phyloP scores from a whole-genome alignment of 2,329 filamentous ascomycete genomes.

The Ophiobolus disseminans region DNA sequence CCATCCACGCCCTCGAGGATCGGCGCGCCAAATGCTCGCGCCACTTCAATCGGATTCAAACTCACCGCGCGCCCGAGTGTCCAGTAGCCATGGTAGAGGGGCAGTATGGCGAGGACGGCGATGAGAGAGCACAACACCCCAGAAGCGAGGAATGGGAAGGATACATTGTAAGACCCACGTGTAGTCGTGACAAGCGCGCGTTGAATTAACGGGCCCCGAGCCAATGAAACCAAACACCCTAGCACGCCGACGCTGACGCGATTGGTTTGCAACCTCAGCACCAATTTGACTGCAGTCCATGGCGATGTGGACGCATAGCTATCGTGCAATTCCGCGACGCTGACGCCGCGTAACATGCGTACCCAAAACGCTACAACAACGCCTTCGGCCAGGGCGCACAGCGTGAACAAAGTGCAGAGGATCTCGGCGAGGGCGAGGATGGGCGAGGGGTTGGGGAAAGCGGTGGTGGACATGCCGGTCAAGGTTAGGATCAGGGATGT shows the following conservation, averaged over 20 bases:
- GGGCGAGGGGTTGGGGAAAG: constrained; percentile 25
- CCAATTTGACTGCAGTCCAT: constrained; percentile 12
- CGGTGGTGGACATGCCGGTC: not conserved
- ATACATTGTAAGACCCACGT: not conserved
- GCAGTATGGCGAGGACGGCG: constrained; percentile 23
- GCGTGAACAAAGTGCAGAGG: constrained; percentile 24
- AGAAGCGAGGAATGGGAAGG: constrained; percentile 10
- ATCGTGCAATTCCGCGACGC: constrained; percentile 18
- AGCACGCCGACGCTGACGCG: not conserved
- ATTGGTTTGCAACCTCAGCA: not conserved
- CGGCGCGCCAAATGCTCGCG: constrained; percentile 41
- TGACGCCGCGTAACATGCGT: constrained; percentile 21
- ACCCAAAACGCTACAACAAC: constrained; percentile 30
- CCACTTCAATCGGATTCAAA: constrained; percentile 42
- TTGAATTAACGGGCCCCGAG: constrained; percentile 31
- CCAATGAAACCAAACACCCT: constrained; percentile 8
- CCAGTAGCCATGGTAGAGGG: constrained; percentile 39
- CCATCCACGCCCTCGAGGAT: constrained; percentile 36
- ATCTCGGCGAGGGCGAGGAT: constrained; percentile 30
- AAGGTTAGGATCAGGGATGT: constrained; percentile 3
- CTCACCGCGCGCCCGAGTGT: constrained; percentile 35
- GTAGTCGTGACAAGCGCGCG: constrained; percentile 13
- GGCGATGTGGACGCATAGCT: constrained; percentile 22
- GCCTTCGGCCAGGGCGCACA: constrained; percentile 28
- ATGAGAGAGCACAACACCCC: constrained; percentile 21